A percentile compares a stretch with the other conserved stretches of the same genome.
Conservation (phyloP, 345 rosid genomes). For the Lumnitzera racemosa region DNA sequence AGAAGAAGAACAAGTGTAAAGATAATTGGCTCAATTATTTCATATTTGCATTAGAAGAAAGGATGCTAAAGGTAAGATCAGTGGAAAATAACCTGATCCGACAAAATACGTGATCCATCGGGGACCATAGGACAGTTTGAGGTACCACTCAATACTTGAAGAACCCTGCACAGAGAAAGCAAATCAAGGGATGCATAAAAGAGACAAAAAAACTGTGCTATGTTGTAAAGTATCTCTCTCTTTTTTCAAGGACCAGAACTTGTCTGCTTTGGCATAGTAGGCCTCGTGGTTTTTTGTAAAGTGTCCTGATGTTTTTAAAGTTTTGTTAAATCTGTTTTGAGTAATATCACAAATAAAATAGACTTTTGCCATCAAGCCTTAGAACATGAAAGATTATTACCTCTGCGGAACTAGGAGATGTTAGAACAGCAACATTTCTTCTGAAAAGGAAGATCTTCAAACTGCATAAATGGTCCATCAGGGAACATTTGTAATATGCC, state of each 20-base stretch:
- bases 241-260: too few relatives aligned
- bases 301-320: too few relatives aligned
- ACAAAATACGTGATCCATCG: slow-evolving; percentile 42
- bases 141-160: slow-evolving; percentile 22
- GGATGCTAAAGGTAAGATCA: background rate
- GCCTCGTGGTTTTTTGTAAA: too few relatives aligned
- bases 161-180: slow-evolving; percentile 26
- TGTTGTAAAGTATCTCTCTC: background rate
- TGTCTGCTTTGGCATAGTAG: too few relatives aligned
- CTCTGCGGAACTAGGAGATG: slow-evolving; percentile 33
- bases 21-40: background rate
- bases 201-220: background rate
- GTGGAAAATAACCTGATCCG: slow-evolving; percentile 36
- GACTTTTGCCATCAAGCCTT: background rate
- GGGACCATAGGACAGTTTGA: slow-evolving; percentile 47
- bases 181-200: background rate
- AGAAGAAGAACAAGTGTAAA: background rate
- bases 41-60: background rate
- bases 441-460: slow-evolving; percentile 23
- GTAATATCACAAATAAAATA: too few relatives aligned
- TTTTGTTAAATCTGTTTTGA: too few relatives aligned
- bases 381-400: slow-evolving; percentile 16
- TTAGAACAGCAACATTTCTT: slow-evolving; percentile 31
- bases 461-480: slow-evolving; percentile 21
- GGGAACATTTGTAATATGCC: slow-evolving; percentile 39